Conservation (phyloP, 305 asterid genomes). For the Nicotiana rustica region DNA sequence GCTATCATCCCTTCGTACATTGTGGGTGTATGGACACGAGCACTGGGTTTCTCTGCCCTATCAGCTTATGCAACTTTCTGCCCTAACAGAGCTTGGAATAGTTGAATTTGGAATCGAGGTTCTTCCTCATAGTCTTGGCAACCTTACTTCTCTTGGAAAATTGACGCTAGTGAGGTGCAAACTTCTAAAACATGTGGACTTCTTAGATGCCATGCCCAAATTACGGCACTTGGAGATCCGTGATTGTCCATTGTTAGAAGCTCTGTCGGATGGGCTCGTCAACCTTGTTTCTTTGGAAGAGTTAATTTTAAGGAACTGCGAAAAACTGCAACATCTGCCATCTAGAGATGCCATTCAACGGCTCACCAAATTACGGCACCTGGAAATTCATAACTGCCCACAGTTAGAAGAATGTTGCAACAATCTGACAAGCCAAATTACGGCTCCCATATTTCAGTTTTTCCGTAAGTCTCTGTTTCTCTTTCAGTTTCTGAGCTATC, state of each 20-base stretch:
- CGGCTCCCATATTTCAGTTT: too few relatives aligned
- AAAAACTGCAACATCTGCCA: not conserved
- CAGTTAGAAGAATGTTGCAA: not conserved
- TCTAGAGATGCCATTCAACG: not conserved
- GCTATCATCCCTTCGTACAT: constrained; percentile 6
- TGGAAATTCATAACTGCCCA: not conserved
- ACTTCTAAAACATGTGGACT: too few relatives aligned
- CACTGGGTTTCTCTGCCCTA: constrained; percentile 31
- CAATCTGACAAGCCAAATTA: too few relatives aligned
- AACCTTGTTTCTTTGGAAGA: not conserved
- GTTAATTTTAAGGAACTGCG: not conserved
- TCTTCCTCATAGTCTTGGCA: constrained; percentile 40
- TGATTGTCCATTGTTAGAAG: constrained; percentile 6
- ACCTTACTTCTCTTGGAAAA: constrained; percentile 33
- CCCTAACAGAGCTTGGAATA: not conserved
- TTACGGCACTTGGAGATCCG: not conserved
- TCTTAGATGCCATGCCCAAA: not conserved
- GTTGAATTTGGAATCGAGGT: constrained; percentile 7
- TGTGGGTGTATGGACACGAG: not conserved
- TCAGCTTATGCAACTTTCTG: constrained; percentile 35
- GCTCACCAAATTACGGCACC: not conserved
- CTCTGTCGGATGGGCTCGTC: not conserved
- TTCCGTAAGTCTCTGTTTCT: not conserved
- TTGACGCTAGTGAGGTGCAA: fast-evolving
- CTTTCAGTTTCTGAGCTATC: not conserved